phyloP scores from a whole-genome alignment of 805 yeast genomes.

The Starmerella etchellsii region DNA sequence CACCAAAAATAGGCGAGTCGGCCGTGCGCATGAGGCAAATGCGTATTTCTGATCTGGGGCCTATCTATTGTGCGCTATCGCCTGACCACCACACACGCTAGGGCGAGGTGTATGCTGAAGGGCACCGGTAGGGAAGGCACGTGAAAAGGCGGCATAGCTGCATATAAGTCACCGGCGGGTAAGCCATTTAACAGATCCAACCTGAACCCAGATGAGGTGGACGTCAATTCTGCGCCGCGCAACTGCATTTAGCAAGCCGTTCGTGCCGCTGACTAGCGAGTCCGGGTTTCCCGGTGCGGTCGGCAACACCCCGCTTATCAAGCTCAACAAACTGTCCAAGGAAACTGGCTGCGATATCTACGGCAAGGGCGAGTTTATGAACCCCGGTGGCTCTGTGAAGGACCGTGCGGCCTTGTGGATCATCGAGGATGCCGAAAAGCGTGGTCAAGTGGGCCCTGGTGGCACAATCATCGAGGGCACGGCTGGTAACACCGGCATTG shows the following conservation, averaged over 20 bases:
- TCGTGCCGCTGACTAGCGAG: constrained; percentile 52
- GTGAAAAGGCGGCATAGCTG: no score
- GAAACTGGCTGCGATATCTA: constrained; percentile 60
- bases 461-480: constrained; percentile 89
- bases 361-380: constrained; percentile 85
- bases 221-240: constrained; percentile 8
- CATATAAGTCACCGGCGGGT: no score
- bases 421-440: constrained; percentile 63
- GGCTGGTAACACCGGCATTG: constrained; percentile 94
- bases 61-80: no score
- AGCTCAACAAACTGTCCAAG: constrained; percentile 42
- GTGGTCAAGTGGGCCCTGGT: constrained; percentile 47
- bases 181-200: no score
- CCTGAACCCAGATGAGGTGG: constrained; percentile 11
- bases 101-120: no score
- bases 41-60: no score
- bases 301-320: constrained; percentile 83
- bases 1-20: constrained; percentile 12
- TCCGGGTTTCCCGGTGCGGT: constrained; percentile 69
- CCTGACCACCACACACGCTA: no score
- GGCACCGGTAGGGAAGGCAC: no score
- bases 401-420: constrained; percentile 78
- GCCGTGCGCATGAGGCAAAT: constrained; percentile 3
- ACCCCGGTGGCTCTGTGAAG: constrained; percentile 88
- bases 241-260: constrained; percentile 28